Evolutionary conservation across 2,329 filamentous ascomycete genomes (phyloP), one percentile per base, ranked within the genome.

Genomic region (Huntiella abstrusa): DNA sequence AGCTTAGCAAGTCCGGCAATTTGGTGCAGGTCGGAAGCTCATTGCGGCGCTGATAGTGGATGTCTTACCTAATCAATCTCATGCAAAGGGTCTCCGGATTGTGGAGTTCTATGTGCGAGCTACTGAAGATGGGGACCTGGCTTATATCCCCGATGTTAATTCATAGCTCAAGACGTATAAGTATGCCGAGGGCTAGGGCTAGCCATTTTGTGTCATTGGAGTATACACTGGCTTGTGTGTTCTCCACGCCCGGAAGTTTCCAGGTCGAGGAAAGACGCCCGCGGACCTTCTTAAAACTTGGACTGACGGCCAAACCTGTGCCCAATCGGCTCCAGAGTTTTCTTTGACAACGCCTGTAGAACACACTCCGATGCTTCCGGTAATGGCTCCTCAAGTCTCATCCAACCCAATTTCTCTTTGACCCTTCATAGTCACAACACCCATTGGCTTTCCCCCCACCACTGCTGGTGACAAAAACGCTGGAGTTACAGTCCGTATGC

Each of bases 381-480:
- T 56, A 2, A 66, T 64, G 45, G 59, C 88, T 16, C 91, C 96
- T 56, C 85, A 93, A 54, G 93, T 73, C 59, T 77, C 79, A 43
- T 73, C 95, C 57, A 92, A 94, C 58, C 64, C 67, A 16, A 61
- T 81, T 2, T 70, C 70, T 50, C 49, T 75, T 43, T 51, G 54
- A 12, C 52, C 53, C 62, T 52, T 53, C 51, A 81, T 1, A 56
- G 83, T 5, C 84, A 33, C 96, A 59, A 88, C 88, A 51, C 79
- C 80, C 2, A 59, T 46, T 16, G 15, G 52, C 53, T 64, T 53
- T 53, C 51, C 82, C 1, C 56, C 93, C 13, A 59, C 83, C 4
- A 86, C 84, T 0, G 85, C 83, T 19, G 86, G 91, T 16, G 91
- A 98, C 54, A 91, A 96, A 59, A 91, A 91, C 51, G 80, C 80